Evolutionary conservation across 2,329 filamentous ascomycete genomes (phyloP).

Genomic region (Fusarium fujikuroi): DNA sequence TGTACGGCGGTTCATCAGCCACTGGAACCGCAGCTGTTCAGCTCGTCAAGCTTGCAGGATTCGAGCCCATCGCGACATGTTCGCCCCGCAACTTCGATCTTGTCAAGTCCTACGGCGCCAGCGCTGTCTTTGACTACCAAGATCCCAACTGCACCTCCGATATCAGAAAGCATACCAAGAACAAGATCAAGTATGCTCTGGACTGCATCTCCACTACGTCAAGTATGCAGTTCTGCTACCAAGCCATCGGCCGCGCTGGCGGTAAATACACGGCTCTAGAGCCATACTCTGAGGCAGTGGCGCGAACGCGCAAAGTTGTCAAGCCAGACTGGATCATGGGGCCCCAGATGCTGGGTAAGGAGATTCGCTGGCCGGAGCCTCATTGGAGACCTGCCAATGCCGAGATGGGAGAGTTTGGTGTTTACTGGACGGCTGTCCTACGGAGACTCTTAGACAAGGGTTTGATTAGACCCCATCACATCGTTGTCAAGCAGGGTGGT

Average conservation of each 20-base stretch:
- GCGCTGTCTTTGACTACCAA: constrained; percentile 14
- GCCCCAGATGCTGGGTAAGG: background rate
- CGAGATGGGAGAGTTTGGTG: background rate
- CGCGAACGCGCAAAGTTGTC: background rate
- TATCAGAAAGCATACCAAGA: background rate
- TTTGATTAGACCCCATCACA: rapidly evolving
- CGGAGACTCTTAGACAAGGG: no score
- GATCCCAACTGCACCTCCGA: background rate
- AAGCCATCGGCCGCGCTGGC: background rate
- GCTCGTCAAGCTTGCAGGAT: constrained; percentile 4
- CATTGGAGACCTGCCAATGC: background rate
- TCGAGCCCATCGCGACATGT: background rate
- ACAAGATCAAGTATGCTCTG: background rate
- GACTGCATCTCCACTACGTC: background rate
- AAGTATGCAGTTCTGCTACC: constrained; percentile 9
- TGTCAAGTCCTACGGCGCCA: constrained; percentile 16
- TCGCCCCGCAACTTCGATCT: constrained; percentile 18
- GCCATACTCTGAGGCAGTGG: background rate
- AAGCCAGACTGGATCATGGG: background rate
- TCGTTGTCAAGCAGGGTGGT: rapidly evolving
- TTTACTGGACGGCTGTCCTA: background rate
- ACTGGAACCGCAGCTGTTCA: constrained; percentile 11
- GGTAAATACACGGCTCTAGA: background rate
- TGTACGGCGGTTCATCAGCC: constrained; percentile 15
- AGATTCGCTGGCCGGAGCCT: background rate